Evolutionary conservation across 306 rosid genomes (phyloP).

Genomic region (Betula pendula): DNA sequence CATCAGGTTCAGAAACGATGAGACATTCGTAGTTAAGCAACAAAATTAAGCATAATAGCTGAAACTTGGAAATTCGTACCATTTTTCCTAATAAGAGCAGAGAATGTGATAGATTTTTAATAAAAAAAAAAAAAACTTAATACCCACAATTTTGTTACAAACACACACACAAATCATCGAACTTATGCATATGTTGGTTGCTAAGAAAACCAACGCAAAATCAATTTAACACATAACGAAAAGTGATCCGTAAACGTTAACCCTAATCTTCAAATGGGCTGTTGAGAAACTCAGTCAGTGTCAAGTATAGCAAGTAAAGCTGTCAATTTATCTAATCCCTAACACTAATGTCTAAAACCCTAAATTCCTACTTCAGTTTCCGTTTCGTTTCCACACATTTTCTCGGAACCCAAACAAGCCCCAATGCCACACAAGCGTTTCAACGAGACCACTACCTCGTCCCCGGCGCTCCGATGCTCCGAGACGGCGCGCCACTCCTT

Average conservation of each 20-base stretch:
- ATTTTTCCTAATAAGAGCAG: background rate
- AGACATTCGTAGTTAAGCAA: background rate
- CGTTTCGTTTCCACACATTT: background rate
- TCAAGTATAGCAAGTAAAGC: background rate
- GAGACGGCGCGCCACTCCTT: conserved; percentile 87
- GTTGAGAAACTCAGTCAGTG: background rate
- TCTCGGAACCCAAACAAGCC: conserved; percentile 14
- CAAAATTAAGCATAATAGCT: background rate
- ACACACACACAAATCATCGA: background rate
- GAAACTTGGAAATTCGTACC: background rate
- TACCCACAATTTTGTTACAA: background rate
- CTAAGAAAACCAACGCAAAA: background rate
- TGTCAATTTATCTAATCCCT: background rate
- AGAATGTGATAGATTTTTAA: background rate
- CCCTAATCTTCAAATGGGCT: background rate
- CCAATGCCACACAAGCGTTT: conserved; percentile 36
- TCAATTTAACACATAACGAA: background rate
- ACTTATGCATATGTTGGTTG: background rate
- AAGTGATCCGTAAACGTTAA: background rate
- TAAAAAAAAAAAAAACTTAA: too few species aligned
- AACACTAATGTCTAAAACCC: background rate
- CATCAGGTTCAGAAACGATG: background rate
- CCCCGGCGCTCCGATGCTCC: conserved; percentile 69
- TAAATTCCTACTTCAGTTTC: background rate
- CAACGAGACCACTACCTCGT: conserved; percentile 60